Conservation (phyloP, 768 basidiomycete species). For the Aureoboletus auriporus region DNA sequence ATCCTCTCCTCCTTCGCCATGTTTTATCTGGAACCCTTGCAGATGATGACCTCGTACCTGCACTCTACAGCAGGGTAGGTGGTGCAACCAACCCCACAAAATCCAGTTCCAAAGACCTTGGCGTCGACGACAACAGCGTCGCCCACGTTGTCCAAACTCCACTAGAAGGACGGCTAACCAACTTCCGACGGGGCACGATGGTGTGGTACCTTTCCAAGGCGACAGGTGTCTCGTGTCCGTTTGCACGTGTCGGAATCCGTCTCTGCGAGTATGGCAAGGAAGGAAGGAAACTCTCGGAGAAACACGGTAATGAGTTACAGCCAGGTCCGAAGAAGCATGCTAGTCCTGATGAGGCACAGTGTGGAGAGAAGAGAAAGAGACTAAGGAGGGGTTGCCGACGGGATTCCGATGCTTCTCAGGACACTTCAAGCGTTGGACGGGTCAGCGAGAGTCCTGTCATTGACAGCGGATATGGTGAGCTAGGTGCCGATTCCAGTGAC, state of each 20-base stretch:
- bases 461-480: slow-evolving; percentile 27
- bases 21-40: slow-evolving; percentile 64
- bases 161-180: slow-evolving; percentile 47
- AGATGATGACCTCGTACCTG: slow-evolving; percentile 73
- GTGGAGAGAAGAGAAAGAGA: slow-evolving; percentile 46
- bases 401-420: slow-evolving; percentile 13
- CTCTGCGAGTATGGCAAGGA: slow-evolving; percentile 63
- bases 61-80: slow-evolving; percentile 64
- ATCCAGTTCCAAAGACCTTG: slow-evolving; percentile 12
- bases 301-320: slow-evolving; percentile 25
- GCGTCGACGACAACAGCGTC: slow-evolving; percentile 25
- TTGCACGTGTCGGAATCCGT: slow-evolving; percentile 67
- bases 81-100: slow-evolving; percentile 50
- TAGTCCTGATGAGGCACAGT: slow-evolving; percentile 31
- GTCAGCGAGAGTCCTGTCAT: slow-evolving; percentile 19
- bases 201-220: slow-evolving; percentile 80
- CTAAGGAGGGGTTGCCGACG: slow-evolving; percentile 31
- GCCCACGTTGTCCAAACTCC: background rate
- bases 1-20: slow-evolving; percentile 70
- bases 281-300: slow-evolving; percentile 32
- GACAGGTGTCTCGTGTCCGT: slow-evolving; percentile 73
- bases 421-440: slow-evolving; percentile 8
- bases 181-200: slow-evolving; percentile 73
- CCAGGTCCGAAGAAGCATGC: slow-evolving; percentile 45
- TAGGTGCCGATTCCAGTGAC: slow-evolving; percentile 25